Conservation (phyloP, 768 basidiomycete genomes). For the Podaxis mareebaensis region DNA sequence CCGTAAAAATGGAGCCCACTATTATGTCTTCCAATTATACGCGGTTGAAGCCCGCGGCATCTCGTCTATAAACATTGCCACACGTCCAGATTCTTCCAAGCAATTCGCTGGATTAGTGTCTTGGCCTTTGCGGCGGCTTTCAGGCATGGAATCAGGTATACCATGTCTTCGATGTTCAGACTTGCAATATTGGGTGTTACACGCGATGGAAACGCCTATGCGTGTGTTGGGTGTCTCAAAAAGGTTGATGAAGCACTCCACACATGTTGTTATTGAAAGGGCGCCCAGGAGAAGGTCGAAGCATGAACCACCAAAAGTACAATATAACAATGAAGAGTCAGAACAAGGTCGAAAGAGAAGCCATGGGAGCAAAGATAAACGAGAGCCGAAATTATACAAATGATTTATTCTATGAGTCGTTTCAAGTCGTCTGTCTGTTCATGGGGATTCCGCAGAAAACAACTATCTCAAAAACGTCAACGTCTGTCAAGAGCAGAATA, state of each 20-base stretch:
- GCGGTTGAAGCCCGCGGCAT: no score
- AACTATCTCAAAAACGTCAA: constrained; percentile 24
- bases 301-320: not conserved
- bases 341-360: not conserved
- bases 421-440: constrained; percentile 13
- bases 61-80: no score
- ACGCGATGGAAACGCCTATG: not conserved
- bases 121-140: no score
- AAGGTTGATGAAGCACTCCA: not conserved
- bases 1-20: no score
- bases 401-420: not conserved
- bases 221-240: not conserved
- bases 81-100: no score
- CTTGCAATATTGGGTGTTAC: no score
- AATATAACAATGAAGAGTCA: not conserved
- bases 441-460: constrained; percentile 44
- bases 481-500: not conserved
- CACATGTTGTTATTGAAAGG: not conserved
- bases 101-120: no score
- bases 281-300: not conserved
- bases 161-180: no score
- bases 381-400: not conserved
- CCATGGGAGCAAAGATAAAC: not conserved
- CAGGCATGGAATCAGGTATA: no score
- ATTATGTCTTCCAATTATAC: no score